phyloP scores from a whole-genome alignment of 352 stramenopile genomes.

The Blastocystis sp. region DNA sequence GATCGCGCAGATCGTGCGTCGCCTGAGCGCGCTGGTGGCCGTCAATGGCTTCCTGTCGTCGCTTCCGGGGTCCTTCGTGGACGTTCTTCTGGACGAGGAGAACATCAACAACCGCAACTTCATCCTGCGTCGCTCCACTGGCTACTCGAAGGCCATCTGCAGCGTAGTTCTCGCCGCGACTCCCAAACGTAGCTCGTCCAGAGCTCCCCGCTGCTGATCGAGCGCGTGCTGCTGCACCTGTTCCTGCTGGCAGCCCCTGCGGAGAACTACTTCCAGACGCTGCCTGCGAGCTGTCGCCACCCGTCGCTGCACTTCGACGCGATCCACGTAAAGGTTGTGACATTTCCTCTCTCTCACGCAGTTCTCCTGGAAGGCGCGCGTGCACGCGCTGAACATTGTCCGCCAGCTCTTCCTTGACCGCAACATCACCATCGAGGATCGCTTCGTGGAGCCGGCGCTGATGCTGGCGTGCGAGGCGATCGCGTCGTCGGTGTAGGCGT shows the following conservation, averaged over 20 bases:
- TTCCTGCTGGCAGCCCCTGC: constrained; percentile 13
- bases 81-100: neutral
- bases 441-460: constrained; percentile 1
- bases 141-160: constrained; percentile 11
- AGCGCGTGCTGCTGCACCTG: neutral
- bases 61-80: neutral
- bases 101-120: constrained; percentile 52
- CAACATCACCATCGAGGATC: constrained; percentile 16
- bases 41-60: neutral
- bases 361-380: constrained; percentile 21
- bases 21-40: neutral
- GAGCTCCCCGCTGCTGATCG: neutral
- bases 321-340: neutral
- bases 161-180: neutral
- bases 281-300: constrained; percentile 11
- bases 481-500: neutral
- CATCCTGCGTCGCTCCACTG: constrained; percentile 43
- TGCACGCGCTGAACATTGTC: constrained; percentile 50
- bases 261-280: constrained; percentile 26
- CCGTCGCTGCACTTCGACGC: neutral
- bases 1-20: neutral
- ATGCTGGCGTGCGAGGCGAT: constrained; percentile 40
- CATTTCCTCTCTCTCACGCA: neutral
- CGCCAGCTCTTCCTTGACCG: constrained; percentile 33
- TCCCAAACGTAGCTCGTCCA: neutral